Conservation (phyloP, 306 rosid species). For the Argentina anserina region DNA sequence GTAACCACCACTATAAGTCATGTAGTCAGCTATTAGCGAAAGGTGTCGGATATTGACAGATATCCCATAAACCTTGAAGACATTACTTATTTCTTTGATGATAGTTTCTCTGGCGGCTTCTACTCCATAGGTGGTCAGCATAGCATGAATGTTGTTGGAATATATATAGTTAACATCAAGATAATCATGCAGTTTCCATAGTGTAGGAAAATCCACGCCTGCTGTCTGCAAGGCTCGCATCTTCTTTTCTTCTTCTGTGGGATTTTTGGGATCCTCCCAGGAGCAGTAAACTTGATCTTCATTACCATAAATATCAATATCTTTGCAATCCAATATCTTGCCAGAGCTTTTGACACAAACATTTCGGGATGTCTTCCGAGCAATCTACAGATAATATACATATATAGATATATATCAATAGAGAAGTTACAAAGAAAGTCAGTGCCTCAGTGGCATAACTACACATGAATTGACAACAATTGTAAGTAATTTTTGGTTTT, state of each 20-base stretch:
- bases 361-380: constrained; percentile 65
- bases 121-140: constrained; percentile 70
- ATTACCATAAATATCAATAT: constrained; percentile 62
- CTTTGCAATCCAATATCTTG: constrained; percentile 51
- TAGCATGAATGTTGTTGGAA: constrained; percentile 65
- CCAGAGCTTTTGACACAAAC: constrained; percentile 75
- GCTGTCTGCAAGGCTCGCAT: constrained; percentile 72
- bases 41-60: constrained; percentile 79
- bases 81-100: constrained; percentile 73
- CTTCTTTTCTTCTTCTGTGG: constrained; percentile 39
- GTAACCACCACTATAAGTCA: constrained; percentile 75
- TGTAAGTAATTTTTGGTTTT: neutral
- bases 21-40: constrained; percentile 74
- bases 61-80: constrained; percentile 80
- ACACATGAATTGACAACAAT: neutral
- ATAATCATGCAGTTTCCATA: constrained; percentile 62
- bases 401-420: constrained; percentile 17
- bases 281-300: constrained; percentile 73
- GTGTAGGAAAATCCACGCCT: constrained; percentile 66
- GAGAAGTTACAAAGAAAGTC: neutral
- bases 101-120: constrained; percentile 88
- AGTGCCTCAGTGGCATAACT: neutral
- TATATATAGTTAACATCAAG: constrained; percentile 69
- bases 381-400: constrained; percentile 49
- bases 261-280: constrained; percentile 38